Evolutionary conservation across 2,329 filamentous ascomycete genomes (phyloP).

Genomic region (Akanthomyces uredinophilus): DNA sequence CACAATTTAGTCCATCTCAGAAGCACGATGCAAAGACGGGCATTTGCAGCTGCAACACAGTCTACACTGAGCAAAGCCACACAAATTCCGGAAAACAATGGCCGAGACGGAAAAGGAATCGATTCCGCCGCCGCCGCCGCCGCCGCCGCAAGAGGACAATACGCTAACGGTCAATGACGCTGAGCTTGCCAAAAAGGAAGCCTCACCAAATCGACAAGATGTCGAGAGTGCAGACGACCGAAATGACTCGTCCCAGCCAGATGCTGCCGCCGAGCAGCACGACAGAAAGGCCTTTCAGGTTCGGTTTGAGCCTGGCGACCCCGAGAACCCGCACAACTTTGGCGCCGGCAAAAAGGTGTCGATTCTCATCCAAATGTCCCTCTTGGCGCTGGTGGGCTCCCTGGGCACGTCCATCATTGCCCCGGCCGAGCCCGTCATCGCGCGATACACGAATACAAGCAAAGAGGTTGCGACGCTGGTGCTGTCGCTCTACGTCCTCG

Average conservation of each 20-base stretch:
- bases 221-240: neutral
- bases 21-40: neutral
- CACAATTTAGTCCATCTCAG: neutral
- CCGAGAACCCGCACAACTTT: conserved; percentile 13
- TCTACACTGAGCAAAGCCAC: neutral
- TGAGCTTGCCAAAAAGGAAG: neutral
- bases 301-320: conserved; percentile 6
- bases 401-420: conserved; percentile 13
- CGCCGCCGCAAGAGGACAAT: neutral
- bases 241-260: neutral
- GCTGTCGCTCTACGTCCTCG: conserved; percentile 8
- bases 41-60: neutral
- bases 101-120: neutral
- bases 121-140: neutral
- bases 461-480: conserved; percentile 2
- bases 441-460: conserved; percentile 5
- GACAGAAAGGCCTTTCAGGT: conserved; percentile 7
- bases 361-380: conserved; percentile 12
- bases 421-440: conserved; percentile 5
- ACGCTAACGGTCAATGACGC: neutral
- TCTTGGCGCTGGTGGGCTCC: conserved; percentile 9
- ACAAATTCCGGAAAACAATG: neutral
- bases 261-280: neutral
- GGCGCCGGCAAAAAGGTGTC: conserved; percentile 5
- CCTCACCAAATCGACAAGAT: neutral